Conservation (phyloP, 306 rosid species). For the Fragaria ananassa region DNA sequence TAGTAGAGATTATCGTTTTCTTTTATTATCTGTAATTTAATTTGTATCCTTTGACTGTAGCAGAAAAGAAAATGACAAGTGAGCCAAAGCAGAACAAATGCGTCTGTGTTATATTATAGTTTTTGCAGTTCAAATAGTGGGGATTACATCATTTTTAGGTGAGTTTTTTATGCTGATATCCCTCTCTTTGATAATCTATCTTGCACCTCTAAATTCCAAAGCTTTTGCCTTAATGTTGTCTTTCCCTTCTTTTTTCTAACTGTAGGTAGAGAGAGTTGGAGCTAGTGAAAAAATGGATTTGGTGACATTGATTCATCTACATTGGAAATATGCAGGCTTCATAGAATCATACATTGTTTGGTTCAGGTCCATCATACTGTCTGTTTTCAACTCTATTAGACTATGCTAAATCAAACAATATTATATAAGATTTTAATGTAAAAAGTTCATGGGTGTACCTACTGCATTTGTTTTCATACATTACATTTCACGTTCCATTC, state of each 20-base stretch:
- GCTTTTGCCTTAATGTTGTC: neutral
- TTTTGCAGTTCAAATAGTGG: constrained; percentile 24
- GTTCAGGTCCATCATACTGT: constrained; percentile 18
- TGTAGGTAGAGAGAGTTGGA: constrained; percentile 27
- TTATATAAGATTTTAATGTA: constrained; percentile 10
- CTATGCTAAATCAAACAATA: constrained; percentile 18
- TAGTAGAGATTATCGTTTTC: constrained; percentile 8
- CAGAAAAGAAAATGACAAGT: constrained; percentile 71
- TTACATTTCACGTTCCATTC: constrained; percentile 10
- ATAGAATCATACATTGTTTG: constrained; percentile 5
- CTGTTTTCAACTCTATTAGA: constrained; percentile 4
- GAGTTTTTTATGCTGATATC: constrained; percentile 8
- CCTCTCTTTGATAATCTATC: constrained; percentile 16
- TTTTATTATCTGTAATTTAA: constrained; percentile 13
- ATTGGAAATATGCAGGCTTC: constrained; percentile 8
- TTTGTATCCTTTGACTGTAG: constrained; percentile 16
- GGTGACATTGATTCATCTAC: constrained; percentile 15
- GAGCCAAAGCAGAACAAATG: constrained; percentile 56
- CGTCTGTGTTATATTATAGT: constrained; percentile 69
- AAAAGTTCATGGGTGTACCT: constrained; percentile 14
- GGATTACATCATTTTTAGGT: constrained; percentile 32
- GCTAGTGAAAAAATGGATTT: constrained; percentile 25
- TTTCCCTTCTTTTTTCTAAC: neutral
- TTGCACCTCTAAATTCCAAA: neutral
- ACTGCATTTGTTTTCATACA: neutral